Percentiles rank a stretch among this genome's conserved stretches.
phyloP scores from a whole-genome alignment of 2,329 filamentous ascomycete species.

The Dothideomycetes sp. region DNA sequence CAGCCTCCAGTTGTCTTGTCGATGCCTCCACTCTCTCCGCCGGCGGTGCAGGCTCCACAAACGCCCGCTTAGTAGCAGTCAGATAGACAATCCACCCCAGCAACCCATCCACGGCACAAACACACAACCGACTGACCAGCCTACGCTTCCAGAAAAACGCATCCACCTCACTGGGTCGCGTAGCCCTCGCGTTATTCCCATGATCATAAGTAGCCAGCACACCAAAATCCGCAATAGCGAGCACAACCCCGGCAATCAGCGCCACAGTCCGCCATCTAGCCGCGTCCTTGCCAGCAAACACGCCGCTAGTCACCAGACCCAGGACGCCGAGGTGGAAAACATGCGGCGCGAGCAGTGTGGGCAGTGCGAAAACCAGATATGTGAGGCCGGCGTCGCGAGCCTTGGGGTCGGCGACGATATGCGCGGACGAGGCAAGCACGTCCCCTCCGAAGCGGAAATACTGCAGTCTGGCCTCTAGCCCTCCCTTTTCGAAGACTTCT shows the following conservation, averaged over 20 bases:
- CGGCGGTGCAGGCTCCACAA: constrained; percentile 49
- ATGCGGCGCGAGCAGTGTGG: constrained; percentile 65
- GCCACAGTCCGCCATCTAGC: constrained; percentile 59
- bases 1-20: constrained; percentile 45
- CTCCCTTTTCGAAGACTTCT: constrained; percentile 51
- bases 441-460: constrained; percentile 77
- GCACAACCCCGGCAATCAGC: constrained; percentile 48
- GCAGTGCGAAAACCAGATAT: constrained; percentile 74
- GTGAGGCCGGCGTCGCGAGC: constrained; percentile 37
- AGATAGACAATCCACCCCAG: constrained; percentile 62
- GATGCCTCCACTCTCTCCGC: constrained; percentile 55
- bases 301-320: constrained; percentile 61
- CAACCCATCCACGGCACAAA: constrained; percentile 53
- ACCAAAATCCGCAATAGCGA: constrained; percentile 57
- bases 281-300: constrained; percentile 53
- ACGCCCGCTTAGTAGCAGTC: constrained; percentile 68
- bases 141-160: constrained; percentile 62
- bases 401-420: constrained; percentile 50
- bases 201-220: constrained; percentile 54
- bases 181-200: constrained; percentile 50
- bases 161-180: constrained; percentile 51
- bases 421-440: constrained; percentile 59
- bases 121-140: constrained; percentile 48
- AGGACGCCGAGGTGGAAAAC: constrained; percentile 63
- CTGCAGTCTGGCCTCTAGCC: constrained; percentile 59